Base-by-base conservation (phyloP, 306 rosid genomes). In the Begonia peltatifolia region DNA sequence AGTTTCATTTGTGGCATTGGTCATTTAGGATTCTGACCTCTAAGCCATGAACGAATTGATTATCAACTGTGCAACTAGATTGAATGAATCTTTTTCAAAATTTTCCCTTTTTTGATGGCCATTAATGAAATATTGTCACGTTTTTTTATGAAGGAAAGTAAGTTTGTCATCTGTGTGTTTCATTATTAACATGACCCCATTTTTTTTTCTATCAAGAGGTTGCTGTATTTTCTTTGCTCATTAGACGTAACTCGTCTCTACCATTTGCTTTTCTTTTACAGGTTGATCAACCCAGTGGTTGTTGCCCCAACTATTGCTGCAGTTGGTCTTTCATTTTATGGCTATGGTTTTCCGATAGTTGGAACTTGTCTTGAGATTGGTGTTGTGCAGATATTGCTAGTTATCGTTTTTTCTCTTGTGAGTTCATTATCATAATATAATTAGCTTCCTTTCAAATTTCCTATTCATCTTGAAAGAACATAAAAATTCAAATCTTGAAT, bases 301-400 rank as follows among this genome's bases (percentile, higher is more conserved):
- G 86, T 92, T 68, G 57, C 99, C 62, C 99, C 99, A 46, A 92
- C 99, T 48, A 78, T 92, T 83, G 99, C 99, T 63, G 99, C 99
- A 23, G 96, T 92, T 69, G 99, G 99, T 66, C 94, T 92, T 79
- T 86, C 99, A 14, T 92, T 92, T 74, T 92, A 69, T 67, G 81
- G 88, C 66, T 86, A 83, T 63, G 99, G 99, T 64, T 83, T 92
- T 67, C 94, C 99, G 41, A 59, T 75, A 60, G 87, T 86, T 41
- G 96, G 99, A 63, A 79, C 77, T 59, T 92, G 99, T 71, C 80
- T 92, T 60, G 99, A 92, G 81, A 86, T 92, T 53, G 99, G 99
- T 20, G 92, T 81, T 0, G 75, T 92, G 76, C 99, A 92, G 69
- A 92, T 92, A 81, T 73, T 92, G 46, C 71, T 83, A 67, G 96